Evolutionary conservation across 257 asterid genomes (phyloP).

Genomic region (Petunia secreta): DNA sequence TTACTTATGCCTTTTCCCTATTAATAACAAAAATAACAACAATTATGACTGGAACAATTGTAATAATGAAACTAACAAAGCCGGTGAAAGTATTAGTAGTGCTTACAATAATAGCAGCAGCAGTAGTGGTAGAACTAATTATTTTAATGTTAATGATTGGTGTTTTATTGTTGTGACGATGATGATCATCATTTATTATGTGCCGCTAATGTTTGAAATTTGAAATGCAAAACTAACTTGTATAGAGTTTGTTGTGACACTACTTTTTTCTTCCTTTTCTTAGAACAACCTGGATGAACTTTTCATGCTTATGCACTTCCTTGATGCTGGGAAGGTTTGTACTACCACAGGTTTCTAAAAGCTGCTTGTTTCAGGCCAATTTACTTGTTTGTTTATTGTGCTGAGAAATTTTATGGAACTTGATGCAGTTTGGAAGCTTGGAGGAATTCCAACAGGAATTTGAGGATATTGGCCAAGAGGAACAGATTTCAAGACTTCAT

Average conservation of each 20-base stretch:
- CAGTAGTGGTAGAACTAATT: neutral
- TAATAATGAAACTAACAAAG: neutral
- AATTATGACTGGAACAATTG: neutral
- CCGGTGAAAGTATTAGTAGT: neutral
- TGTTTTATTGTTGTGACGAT: neutral
- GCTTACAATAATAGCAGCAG: neutral
- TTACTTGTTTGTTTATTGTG: neutral
- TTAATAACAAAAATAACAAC: neutral
- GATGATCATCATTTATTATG: constrained; percentile 1
- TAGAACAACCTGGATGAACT: constrained; percentile 98
- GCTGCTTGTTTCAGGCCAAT: neutral
- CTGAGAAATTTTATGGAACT: constrained; percentile 17
- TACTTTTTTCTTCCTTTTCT: constrained; percentile 35
- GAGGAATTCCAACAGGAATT: constrained; percentile 96
- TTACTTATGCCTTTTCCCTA: too few relatives aligned
- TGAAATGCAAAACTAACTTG: neutral
- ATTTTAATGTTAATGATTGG: neutral
- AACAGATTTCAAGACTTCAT: constrained; percentile 94
- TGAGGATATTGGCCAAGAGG: constrained; percentile 97
- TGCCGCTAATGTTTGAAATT: neutral
- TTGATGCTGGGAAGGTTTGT: constrained; percentile 94
- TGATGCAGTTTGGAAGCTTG: constrained; percentile 78
- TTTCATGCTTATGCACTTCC: constrained; percentile 99
- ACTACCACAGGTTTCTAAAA: constrained; percentile 22
- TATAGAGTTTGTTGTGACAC: constrained; percentile 27